Base-by-base conservation (phyloP, 148 eudicot genomes). In the Rheum nobile region DNA sequence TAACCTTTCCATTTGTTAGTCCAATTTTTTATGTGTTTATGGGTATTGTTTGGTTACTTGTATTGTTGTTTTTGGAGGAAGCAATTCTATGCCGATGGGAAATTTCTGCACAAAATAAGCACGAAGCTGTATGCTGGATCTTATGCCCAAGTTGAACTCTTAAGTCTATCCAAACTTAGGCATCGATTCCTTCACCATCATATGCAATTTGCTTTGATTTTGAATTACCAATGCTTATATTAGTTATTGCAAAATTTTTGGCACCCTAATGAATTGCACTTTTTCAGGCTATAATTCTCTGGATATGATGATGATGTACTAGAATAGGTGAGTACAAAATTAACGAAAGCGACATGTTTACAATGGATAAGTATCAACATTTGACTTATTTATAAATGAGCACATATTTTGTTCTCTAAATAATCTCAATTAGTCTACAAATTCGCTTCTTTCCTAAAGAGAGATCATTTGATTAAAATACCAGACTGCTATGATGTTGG, bases 361-460 rank as follows among this genome's bases (percentile, higher is more conserved):
- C 98, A 28, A 93, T 88, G 82, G 98, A 94, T 81, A 89, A 94
- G 79, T 94, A 94, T 84, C 98, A 94, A 82, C 97, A 91, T 96
- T 97, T 89, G 83, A 81, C 78, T 75, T 82, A 77, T 75, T 68
- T 57, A 12, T 57, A 24, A 26, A 6, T 24, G 13, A 34, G 6
- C 70, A 65, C 14, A 17, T 14, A 6, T 37, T 65, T 0, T 71
- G 76, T 82, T 50, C 52, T 46, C 50, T 78, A 75, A 88, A 75
- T 52, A 71, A 82, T 69, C 80, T 63, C 77, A 76, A 78, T 86
- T 90, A 86, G 90, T 81, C 83, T 88, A 85, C 98, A 94, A 97
- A 85, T 94, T 75, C 87, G 96, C 46, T 88, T 91, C 82, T 94
- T 94, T 74, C 91, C 96, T 61, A 74, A 80, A 46, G 83, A 91